Evolutionary conservation across 768 basidiomycete genomes (phyloP), one percentile per base, ranked within the genome.

Genomic region (Kwoniella bestiolae): DNA sequence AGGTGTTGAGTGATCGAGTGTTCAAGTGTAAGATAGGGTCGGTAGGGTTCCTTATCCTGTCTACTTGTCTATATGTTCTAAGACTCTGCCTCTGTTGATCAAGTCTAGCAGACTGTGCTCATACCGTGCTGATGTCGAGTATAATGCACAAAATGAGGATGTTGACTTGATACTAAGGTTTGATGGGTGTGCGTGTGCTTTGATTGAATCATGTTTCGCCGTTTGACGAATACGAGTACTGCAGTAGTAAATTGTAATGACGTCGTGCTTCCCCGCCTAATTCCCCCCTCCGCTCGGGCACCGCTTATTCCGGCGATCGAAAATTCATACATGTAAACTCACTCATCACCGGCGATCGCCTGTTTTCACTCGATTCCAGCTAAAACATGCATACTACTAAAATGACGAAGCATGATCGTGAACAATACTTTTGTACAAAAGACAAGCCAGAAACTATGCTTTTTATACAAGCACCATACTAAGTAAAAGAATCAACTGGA

Each of bases 341-440:
- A 41, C 38, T 11, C 12, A 14, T 16, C 3, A 11, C 38, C 38
- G 38, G 38, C 38, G 38, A 41, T 41, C 38, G 18, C 38, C 38
- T n/a, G 38, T 14, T 41, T 41, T 41, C 12, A 41, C 5, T 31
- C 32, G 52, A 53, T 53, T 53, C 52, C 52, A 34, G 52, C 25
- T 31, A 53, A 16, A 11, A 53, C 8, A 31, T 32, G 28, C 4
- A 31, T n/a, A 25, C 52, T 26, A 34, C 29, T 23, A 6, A 23
- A 28, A 34, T 34, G 52, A 53, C 23, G 31, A 52, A 16, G 29
- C 16, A 29, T 29, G 18, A 16, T 28, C 50, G 9, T 16, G 28
- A 18, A n/a, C n/a, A n/a, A n/a, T n/a, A n/a, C n/a, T n/a, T n/a
- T n/a, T n/a, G n/a, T n/a, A n/a, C n/a, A n/a, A n/a, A n/a, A n/a